These are phyloP conservation scores for Ogataea naganishii DNA, from an alignment of 805 yeast genomes.

Conservation along the genomic window DNA sequence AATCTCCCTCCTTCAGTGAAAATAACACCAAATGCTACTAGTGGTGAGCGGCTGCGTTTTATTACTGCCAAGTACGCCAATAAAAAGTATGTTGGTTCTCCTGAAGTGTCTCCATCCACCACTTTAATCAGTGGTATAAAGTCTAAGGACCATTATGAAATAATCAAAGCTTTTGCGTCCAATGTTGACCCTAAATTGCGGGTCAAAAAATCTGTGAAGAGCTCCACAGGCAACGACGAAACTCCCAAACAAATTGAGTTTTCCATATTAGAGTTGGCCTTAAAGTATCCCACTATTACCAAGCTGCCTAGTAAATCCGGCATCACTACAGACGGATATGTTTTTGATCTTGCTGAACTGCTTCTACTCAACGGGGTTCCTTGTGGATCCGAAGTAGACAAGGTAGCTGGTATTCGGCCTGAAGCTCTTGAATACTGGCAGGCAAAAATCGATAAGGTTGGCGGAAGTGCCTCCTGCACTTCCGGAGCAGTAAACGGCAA, in stretches of 20 bases:
- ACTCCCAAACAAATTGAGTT: constrained; percentile 15
- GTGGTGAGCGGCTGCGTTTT: constrained; percentile 45
- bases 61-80: constrained; percentile 58
- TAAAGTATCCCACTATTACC: constrained; percentile 25
- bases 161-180: constrained; percentile 33
- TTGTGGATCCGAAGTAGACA: constrained; percentile 32
- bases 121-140: constrained; percentile 43
- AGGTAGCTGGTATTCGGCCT: constrained; percentile 25
- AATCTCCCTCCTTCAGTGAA: constrained; percentile 11
- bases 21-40: constrained; percentile 26
- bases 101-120: constrained; percentile 7
- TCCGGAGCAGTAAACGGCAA: constrained; percentile 1
- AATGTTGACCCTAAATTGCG: constrained; percentile 39
- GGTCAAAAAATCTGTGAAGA: constrained; percentile 18
- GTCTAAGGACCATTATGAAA: constrained; percentile 35
- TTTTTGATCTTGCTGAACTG: constrained; percentile 47
- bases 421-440: constrained; percentile 52
- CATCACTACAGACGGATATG: too few species aligned
- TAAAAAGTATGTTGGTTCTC: constrained; percentile 32
- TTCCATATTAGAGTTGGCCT: constrained; percentile 40
- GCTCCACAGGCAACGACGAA: background rate
- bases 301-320: background rate
- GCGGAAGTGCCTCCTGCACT: constrained; percentile 6
- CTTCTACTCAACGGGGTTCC: constrained; percentile 48
- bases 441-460: constrained; percentile 25